Base-by-base conservation (phyloP, 1,284 basidiomycete species). In the Fistulinella cinereoalba region DNA sequence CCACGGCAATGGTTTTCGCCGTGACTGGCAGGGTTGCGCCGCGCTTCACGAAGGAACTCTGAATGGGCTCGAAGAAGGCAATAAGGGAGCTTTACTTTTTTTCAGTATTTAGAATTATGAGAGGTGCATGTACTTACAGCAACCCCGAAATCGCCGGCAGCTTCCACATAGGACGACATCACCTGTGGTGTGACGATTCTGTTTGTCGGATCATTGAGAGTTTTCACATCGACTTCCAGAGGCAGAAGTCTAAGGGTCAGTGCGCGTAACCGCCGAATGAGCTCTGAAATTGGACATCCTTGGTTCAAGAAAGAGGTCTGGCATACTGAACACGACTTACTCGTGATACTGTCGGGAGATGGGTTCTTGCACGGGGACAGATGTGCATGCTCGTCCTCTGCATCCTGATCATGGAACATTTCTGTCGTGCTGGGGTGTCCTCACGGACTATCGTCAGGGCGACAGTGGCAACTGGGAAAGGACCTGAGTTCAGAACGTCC, bases 1-100 rank as follows among this genome's bases (percentile, higher is more conserved):
- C 86, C 84, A 71, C 93, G 77, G 53, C 85, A 81, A 31, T 79
- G 60, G 56, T 92, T 92, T 71, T 97, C 94, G 47, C 83, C 92
- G 59, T 85, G 90, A 62, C 96, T 89, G 8, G 91, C 85, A 29
- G 85, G 76, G 61, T 88, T 79, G 42, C 79, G 74, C 52, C 82
- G 78, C 6, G 86, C 84, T 62, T 89, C 86, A 68, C 74, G 79
- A 64, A 88, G 76, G 56, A 95, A 95, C 46, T 86, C 80, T 18
- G 81, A 80, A 45, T 85, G 76, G 1, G 92, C 89, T 37, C 86
- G 78, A n/a, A 95, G 72, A 6, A 95, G 77, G 56, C 85, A 88
- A 56, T 87, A 89, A 1, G 87, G 87, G 18, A 92, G 72, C 85
- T 88, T n/a, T n/a, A n/a, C n/a, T n/a, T n/a, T n/a, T n/a, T n/a